A percentile compares a stretch with the other conserved stretches of the same genome.
Evolutionary conservation across 129 eudicot genomes (phyloP).

Genomic region (Flaveria trinervia): DNA sequence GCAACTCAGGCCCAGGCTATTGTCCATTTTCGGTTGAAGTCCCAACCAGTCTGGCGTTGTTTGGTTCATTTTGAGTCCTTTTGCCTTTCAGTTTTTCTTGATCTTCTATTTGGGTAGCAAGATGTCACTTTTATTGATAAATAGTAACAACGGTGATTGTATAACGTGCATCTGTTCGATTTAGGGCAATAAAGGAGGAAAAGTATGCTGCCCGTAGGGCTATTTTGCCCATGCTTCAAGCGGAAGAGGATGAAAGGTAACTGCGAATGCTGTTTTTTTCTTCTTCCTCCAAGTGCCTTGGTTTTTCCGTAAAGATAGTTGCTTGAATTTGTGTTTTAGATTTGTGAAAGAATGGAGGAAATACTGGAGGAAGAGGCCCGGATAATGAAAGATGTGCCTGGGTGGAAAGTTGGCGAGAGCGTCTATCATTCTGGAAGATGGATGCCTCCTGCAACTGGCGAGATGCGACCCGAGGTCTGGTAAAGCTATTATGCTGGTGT

Average conservation of each 20-base stretch:
- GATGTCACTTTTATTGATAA: not conserved
- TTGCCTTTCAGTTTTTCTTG: not conserved
- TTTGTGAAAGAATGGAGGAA: slow-evolving; percentile 94
- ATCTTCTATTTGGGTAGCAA: not conserved
- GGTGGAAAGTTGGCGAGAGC: slow-evolving; percentile 96
- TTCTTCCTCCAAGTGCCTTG: not conserved
- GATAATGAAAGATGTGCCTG: slow-evolving; percentile 96
- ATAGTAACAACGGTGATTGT: not conserved
- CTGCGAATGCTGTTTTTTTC: not conserved
- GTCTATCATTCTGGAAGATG: slow-evolving; percentile 94
- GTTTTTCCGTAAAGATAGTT: not conserved
- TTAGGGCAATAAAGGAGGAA: slow-evolving; percentile 89
- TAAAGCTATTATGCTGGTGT: slow-evolving; percentile 27
- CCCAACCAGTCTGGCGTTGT: not conserved
- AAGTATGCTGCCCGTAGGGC: slow-evolving; percentile 86
- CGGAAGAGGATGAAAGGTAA: slow-evolving; percentile 98
- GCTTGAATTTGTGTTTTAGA: slow-evolving; percentile 39
- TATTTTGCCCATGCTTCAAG: slow-evolving; percentile 89
- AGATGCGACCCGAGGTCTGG: slow-evolving; percentile 95
- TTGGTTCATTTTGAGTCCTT: not conserved
- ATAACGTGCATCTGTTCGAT: not conserved
- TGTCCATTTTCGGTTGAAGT: not conserved
- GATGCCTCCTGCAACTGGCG: slow-evolving; percentile 99
- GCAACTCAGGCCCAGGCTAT: not conserved
- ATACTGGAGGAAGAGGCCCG: slow-evolving; percentile 84